Percentiles rank a stretch among this genome's conserved stretches.
Conservation (phyloP, 768 basidiomycete species). For the Amanita fuliginea region DNA sequence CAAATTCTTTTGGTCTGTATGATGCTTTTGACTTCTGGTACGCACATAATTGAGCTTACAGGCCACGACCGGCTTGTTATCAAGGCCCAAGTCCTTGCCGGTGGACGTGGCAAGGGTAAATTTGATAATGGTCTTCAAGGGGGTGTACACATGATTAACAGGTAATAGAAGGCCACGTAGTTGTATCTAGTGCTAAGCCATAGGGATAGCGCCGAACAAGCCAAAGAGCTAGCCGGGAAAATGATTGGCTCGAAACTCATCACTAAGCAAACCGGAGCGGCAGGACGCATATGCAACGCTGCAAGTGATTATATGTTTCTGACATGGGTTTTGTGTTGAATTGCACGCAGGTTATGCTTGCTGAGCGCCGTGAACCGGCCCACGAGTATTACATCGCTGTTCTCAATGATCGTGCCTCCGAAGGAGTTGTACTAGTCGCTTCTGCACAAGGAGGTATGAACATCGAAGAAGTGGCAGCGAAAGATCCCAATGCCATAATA, state of each 20-base stretch:
- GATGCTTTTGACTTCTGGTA: neutral
- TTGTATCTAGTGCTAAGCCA: constrained; percentile 3
- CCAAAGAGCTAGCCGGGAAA: constrained; percentile 74
- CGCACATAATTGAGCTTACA: constrained; percentile 18
- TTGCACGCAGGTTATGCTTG: constrained; percentile 79
- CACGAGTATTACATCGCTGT: constrained; percentile 99
- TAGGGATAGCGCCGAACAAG: constrained; percentile 64
- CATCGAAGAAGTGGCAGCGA: constrained; percentile 97
- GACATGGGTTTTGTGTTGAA: neutral
- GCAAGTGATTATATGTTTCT: constrained; percentile 32
- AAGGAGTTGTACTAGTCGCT: constrained; percentile 86
- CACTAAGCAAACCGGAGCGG: constrained; percentile 96
- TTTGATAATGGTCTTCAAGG: constrained; percentile 96
- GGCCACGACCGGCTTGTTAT: constrained; percentile 79
- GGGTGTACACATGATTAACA: constrained; percentile 90
- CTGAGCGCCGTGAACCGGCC: constrained; percentile 83
- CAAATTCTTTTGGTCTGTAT: constrained; percentile 72
- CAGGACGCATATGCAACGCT: constrained; percentile 89
- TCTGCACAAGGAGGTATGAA: constrained; percentile 99
- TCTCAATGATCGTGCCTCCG: constrained; percentile 84
- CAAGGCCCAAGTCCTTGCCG: constrained; percentile 98
- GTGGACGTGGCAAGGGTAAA: constrained; percentile 95
- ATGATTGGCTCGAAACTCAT: constrained; percentile 96
- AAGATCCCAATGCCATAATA: constrained; percentile 90
- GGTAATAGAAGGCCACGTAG: constrained; percentile 30